phyloP scores from a whole-genome alignment of 2,329 filamentous ascomycete genomes.

The Emericellopsis cladophorae region DNA sequence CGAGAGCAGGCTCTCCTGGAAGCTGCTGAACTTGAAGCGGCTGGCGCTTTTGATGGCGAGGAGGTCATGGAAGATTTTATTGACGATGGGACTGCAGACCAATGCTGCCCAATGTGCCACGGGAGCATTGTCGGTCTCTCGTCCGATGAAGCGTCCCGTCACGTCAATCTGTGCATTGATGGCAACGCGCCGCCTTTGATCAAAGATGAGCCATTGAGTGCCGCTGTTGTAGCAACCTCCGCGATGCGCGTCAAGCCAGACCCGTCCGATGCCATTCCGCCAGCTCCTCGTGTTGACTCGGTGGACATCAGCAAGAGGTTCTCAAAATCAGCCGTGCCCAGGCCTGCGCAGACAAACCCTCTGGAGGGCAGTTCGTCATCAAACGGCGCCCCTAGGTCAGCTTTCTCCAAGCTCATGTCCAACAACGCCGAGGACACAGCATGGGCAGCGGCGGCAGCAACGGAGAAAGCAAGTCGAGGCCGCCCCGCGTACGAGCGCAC shows the following conservation, averaged over 20 bases:
- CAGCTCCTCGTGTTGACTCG: conserved; percentile 17
- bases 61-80: conserved; percentile 21
- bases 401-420: conserved; percentile 89
- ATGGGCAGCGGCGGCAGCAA: conserved; percentile 76
- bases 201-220: conserved; percentile 12
- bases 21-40: conserved; percentile 30
- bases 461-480: conserved; percentile 65
- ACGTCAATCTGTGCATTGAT: conserved; percentile 91
- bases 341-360: conserved; percentile 71
- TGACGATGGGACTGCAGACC: conserved; percentile 15
- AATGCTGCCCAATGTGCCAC: conserved; percentile 67
- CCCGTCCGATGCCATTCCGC: conserved; percentile 3
- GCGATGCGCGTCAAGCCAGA: conserved; percentile 7
- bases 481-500: conserved; percentile 80
- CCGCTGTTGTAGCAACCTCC: conserved; percentile 10
- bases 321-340: conserved; percentile 55
- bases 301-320: conserved; percentile 42
- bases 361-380: conserved; percentile 34
- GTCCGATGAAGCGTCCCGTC: conserved; percentile 57
- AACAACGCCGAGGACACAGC: conserved; percentile 80
- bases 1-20: conserved; percentile 60
- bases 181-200: conserved; percentile 50
- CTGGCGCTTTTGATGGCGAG: conserved; percentile 15
- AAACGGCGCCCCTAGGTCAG: conserved; percentile 37
- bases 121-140: conserved; percentile 46